phyloP scores from a whole-genome alignment of 345 rosid genomes.

The Eutrema yunnanense region DNA sequence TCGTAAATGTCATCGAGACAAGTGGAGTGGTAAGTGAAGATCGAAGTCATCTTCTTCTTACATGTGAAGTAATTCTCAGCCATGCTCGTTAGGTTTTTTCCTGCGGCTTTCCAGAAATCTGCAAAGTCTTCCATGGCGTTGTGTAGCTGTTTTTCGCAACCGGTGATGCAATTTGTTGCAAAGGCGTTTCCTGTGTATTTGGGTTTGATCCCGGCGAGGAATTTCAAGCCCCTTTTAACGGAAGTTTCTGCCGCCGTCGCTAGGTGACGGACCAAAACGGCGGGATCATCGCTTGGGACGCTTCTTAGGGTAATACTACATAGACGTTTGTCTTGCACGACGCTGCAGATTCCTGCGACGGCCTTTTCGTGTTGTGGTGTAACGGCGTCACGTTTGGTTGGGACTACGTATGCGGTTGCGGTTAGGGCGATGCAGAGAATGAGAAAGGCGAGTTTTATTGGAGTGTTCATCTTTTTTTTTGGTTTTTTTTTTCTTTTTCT shows the following conservation, averaged over 20 bases:
- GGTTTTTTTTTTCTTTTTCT: neutral
- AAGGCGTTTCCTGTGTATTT: conserved; percentile 24
- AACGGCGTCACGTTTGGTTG: conserved; percentile 13
- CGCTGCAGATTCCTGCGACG: conserved; percentile 36
- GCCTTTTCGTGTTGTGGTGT: conserved; percentile 35
- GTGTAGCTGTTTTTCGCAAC: conserved; percentile 23
- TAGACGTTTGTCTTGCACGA: conserved; percentile 40
- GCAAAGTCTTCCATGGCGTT: conserved; percentile 26
- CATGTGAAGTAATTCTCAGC: conserved; percentile 27
- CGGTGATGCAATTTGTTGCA: conserved; percentile 9
- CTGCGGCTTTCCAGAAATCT: conserved; percentile 34
- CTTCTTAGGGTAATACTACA: conserved; percentile 42
- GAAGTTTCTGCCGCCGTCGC: conserved; percentile 30
- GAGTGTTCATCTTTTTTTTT: conserved; percentile 21
- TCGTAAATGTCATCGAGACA: conserved; percentile 34
- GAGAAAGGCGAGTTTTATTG: conserved; percentile 28
- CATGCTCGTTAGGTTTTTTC: conserved; percentile 19
- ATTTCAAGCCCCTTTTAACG: conserved; percentile 30
- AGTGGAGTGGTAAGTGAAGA: conserved; percentile 22
- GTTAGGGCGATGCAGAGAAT: conserved; percentile 21
- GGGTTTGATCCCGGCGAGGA: conserved; percentile 26
- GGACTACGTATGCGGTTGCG: conserved; percentile 11
- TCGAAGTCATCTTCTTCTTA: conserved; percentile 26
- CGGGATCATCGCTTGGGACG: conserved; percentile 41
- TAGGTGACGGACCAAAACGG: conserved; percentile 37